A percentile compares a stretch with the other conserved stretches of the same genome.
These are phyloP conservation scores for Ascochyta fabae DNA, from an alignment of 2,329 filamentous ascomycete genomes.

Conservation along the genomic window DNA sequence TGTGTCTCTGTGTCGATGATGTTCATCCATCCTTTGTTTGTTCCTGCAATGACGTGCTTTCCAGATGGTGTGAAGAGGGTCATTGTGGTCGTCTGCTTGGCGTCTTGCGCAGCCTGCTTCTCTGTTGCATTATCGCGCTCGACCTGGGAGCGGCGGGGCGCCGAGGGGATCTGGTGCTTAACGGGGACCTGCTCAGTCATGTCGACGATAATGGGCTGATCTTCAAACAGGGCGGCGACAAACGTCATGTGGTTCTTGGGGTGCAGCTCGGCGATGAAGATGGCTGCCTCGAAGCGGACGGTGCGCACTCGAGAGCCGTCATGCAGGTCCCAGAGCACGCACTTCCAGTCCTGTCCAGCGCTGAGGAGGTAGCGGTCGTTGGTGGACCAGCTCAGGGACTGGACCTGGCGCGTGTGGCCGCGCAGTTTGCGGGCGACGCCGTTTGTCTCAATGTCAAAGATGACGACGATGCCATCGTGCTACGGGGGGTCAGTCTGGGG, in stretches of 20 bases:
- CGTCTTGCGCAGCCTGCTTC: constrained; percentile 89
- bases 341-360: constrained; percentile 95
- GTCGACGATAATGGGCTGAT: constrained; percentile 88
- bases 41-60: constrained; percentile 88
- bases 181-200: constrained; percentile 71
- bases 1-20: constrained; percentile 84
- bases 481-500: constrained; percentile 36
- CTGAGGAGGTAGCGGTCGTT: constrained; percentile 91
- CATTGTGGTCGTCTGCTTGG: constrained; percentile 92
- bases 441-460: constrained; percentile 98
- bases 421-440: constrained; percentile 92
- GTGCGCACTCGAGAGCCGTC: constrained; percentile 76
- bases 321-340: constrained; percentile 90
- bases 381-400: constrained; percentile 92
- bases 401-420: constrained; percentile 91
- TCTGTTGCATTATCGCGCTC: constrained; percentile 77
- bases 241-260: constrained; percentile 86
- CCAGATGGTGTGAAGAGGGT: constrained; percentile 86
- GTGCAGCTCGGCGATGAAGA: constrained; percentile 95
- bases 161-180: constrained; percentile 80
- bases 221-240: constrained; percentile 91
- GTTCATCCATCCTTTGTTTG: constrained; percentile 95
- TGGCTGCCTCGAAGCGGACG: constrained; percentile 88
- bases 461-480: constrained; percentile 88
- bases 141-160: constrained; percentile 74